Conservation (phyloP, 768 basidiomycete genomes). For the Lactarius hengduanensis region DNA sequence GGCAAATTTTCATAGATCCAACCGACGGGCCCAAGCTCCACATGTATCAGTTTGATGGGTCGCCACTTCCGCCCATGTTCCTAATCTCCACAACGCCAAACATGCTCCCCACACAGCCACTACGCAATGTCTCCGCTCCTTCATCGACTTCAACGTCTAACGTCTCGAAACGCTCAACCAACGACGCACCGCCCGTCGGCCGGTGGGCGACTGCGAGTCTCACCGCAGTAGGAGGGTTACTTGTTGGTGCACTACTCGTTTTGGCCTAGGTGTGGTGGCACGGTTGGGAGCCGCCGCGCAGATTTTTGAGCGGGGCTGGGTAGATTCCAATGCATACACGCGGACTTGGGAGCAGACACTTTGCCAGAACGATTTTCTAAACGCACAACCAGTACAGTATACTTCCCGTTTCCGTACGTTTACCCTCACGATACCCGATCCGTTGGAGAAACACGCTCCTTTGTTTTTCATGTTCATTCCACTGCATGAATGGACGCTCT, state of each 20-base stretch:
- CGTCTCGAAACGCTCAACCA: not conserved
- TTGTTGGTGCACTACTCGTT: conserved; percentile 9
- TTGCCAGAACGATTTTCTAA: conserved; percentile 3
- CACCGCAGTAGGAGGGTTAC: conserved; percentile 7
- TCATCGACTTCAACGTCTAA: not conserved
- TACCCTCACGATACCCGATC: conserved; percentile 22
- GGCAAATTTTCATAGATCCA: conserved; percentile 73
- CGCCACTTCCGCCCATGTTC: conserved; percentile 70
- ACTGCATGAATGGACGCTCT: conserved; percentile 1
- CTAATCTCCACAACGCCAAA: conserved; percentile 67
- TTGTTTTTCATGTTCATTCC: conserved; percentile 17
- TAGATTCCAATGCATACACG: conserved; percentile 14
- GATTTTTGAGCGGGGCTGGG: conserved; percentile 10
- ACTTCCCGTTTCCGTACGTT: conserved; percentile 4
- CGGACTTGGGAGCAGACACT: conserved; percentile 23
- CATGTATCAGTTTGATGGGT: conserved; percentile 75
- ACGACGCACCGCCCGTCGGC: not conserved
- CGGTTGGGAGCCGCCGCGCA: not conserved
- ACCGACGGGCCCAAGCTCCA: conserved; percentile 65
- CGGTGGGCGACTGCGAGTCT: conserved; percentile 8
- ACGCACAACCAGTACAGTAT: conserved; percentile 13
- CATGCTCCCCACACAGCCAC: conserved; percentile 75
- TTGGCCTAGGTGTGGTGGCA: not conserved
- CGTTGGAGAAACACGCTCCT: conserved; percentile 23
- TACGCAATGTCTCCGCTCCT: conserved; percentile 49